A percentile compares a stretch with the other conserved stretches of the same genome.
Conservation (phyloP, 192 early-diverging fungal species). For the Thamnidium elegans region DNA sequence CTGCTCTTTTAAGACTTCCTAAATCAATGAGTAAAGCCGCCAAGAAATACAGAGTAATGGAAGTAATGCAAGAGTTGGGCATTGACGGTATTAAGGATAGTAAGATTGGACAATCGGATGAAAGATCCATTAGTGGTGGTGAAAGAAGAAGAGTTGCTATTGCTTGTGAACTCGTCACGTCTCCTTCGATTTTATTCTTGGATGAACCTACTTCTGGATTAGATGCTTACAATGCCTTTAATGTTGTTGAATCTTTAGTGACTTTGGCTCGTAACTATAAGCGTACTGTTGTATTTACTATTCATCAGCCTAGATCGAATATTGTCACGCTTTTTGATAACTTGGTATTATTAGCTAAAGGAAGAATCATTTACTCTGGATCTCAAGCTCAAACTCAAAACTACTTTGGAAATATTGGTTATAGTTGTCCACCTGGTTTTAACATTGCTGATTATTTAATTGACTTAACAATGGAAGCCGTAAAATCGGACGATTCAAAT, state of each 20-base stretch:
- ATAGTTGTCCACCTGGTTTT: slow-evolving; percentile 81
- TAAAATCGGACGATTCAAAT: not conserved
- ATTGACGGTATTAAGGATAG: slow-evolving; percentile 80
- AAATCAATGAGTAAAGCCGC: slow-evolving; percentile 63
- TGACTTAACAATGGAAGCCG: slow-evolving; percentile 63
- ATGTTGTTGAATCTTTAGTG: slow-evolving; percentile 86
- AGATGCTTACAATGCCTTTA: slow-evolving; percentile 91
- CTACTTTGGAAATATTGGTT: slow-evolving; percentile 77
- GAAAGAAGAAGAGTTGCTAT: slow-evolving; percentile 92
- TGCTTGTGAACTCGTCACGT: slow-evolving; percentile 90
- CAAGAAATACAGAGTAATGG: slow-evolving; percentile 69
- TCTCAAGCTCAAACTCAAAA: slow-evolving; percentile 56
- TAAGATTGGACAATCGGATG: slow-evolving; percentile 66
- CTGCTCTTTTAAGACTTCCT: slow-evolving; percentile 81
- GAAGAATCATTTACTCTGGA: slow-evolving; percentile 82
- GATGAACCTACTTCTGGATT: slow-evolving; percentile 83
- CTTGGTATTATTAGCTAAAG: slow-evolving; percentile 79
- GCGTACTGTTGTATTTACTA: slow-evolving; percentile 85
- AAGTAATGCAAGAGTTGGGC: slow-evolving; percentile 82
- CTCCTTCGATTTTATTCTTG: slow-evolving; percentile 85
- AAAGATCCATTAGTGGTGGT: slow-evolving; percentile 86
- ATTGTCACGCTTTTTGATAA: slow-evolving; percentile 91
- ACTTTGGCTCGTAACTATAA: slow-evolving; percentile 70
- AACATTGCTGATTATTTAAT: slow-evolving; percentile 90
- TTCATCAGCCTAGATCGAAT: slow-evolving; percentile 92